phyloP scores from a whole-genome alignment of 441 rosid species.

The Raphanus hybrid region DNA sequence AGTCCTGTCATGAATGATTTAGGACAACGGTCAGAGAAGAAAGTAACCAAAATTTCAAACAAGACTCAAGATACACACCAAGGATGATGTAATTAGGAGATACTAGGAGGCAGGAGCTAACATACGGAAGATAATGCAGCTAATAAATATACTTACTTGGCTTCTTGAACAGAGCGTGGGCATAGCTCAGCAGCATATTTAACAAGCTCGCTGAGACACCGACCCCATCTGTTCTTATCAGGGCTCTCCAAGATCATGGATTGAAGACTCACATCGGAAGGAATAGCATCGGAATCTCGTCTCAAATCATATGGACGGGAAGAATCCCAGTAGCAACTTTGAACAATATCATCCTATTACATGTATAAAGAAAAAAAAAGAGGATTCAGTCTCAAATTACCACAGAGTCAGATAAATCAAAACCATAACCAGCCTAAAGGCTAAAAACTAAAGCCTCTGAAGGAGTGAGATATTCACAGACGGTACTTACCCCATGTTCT shows the following conservation, averaged over 20 bases:
- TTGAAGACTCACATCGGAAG: conserved; percentile 95
- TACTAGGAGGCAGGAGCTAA: conserved; percentile 13
- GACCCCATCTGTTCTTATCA: conserved; percentile 98
- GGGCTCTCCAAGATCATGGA: conserved; percentile 97
- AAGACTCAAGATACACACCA: conserved; percentile 21
- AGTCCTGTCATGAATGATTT: conserved; percentile 22
- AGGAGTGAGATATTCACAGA: conserved; percentile 26
- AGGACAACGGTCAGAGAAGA: conserved; percentile 17
- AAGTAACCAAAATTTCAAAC: conserved; percentile 4
- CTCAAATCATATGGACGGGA: conserved; percentile 93
- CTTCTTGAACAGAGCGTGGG: conserved; percentile 92
- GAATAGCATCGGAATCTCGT: conserved; percentile 90
- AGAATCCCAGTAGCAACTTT: conserved; percentile 97
- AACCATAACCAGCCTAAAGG: conserved; percentile 31
- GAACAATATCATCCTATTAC: conserved; percentile 96
- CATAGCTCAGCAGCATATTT: conserved; percentile 97
- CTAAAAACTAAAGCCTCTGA: conserved; percentile 34
- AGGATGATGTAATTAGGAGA: conserved; percentile 20
- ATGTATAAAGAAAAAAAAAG: conserved; percentile 30
- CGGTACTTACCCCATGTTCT: conserved; percentile 89
- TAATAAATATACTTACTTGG: conserved; percentile 71
- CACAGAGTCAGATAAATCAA: conserved; percentile 27
- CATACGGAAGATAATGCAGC: conserved; percentile 25
- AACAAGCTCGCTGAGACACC: conserved; percentile 96
- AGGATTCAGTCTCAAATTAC: conserved; percentile 20